Percentiles rank a stretch among this genome's conserved stretches.
Conservation (phyloP, 75 land plant genomes). For the Pinus albicaulis region DNA sequence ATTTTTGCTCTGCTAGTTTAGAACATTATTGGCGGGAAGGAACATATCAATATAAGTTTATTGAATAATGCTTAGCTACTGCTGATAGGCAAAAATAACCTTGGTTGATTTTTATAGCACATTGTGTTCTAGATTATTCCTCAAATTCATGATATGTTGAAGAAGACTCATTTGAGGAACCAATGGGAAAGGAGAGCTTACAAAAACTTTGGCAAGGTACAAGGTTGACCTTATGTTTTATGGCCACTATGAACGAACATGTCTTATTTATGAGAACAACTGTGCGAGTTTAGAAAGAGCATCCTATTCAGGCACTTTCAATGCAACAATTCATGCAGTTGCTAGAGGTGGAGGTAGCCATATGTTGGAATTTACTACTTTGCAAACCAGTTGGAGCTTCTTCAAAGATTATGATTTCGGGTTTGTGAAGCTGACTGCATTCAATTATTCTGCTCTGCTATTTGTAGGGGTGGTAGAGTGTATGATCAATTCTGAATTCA, state of each 20-base stretch:
- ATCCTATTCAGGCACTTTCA: conserved; percentile 28
- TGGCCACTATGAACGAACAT: conserved; percentile 96
- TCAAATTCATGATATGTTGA: conserved; percentile 54
- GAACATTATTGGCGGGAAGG: conserved; percentile 95
- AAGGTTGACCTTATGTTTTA: conserved; percentile 90
- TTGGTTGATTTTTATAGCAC: conserved; percentile 93
- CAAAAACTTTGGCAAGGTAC: conserved; percentile 92
- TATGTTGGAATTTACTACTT: conserved; percentile 31
- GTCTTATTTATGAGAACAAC: conserved; percentile 8
- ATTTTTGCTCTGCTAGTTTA: conserved; percentile 87
- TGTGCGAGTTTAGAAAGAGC: conserved; percentile 64
- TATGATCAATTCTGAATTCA: no score
- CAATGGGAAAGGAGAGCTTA: conserved; percentile 86
- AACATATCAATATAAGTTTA: conserved; percentile 81
- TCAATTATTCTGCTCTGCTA: conserved; percentile 66
- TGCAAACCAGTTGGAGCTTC: conserved; percentile 63
- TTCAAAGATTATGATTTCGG: conserved; percentile 65
- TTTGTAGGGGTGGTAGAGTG: conserved; percentile 33
- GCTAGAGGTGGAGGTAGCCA: conserved; percentile 74
- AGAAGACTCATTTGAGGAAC: conserved; percentile 82
- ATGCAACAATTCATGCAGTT: conserved; percentile 59
- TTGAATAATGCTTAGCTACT: conserved; percentile 82
- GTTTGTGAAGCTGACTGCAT: conserved; percentile 84
- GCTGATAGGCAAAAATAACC: conserved; percentile 93
- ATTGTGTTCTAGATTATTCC: conserved; percentile 90